These are phyloP conservation scores for Sporothrix euskadiensis DNA, from an alignment of 2,329 filamentous ascomycete species.

Conservation along the genomic window DNA sequence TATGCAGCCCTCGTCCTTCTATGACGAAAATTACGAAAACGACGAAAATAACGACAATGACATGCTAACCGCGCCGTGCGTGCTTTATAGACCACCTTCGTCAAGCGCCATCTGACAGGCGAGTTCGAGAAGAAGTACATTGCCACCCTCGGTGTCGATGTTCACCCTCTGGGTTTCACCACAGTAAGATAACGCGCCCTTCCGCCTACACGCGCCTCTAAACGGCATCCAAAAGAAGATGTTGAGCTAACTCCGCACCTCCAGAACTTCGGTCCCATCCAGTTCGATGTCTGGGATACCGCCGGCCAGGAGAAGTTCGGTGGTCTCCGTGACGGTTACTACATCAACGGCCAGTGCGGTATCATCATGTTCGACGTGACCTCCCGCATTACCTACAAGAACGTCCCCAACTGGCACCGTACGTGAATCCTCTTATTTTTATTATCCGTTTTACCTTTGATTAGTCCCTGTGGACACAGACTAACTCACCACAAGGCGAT, in stretches of 20 bases:
- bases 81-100: slow-evolving; percentile 83
- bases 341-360: slow-evolving; percentile 99
- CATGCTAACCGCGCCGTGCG: slow-evolving; percentile 25
- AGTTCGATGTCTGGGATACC: slow-evolving; percentile 99
- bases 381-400: slow-evolving; percentile 99
- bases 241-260: slow-evolving; percentile 35
- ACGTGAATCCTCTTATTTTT: slow-evolving; percentile 48
- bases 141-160: slow-evolving; percentile 98
- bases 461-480: neutral
- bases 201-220: neutral
- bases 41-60: neutral
- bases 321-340: slow-evolving; percentile 98
- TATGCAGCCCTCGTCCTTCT: neutral
- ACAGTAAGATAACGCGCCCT: slow-evolving; percentile 69
- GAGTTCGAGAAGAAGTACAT: slow-evolving; percentile 99
- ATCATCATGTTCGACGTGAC: slow-evolving; percentile 99
- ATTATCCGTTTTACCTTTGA: neutral
- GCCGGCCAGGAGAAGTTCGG: slow-evolving; percentile 99
- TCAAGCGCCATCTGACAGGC: slow-evolving; percentile 99
- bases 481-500: slow-evolving; percentile 67
- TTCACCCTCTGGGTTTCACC: slow-evolving; percentile 96
- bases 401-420: slow-evolving; percentile 99
- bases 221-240: neutral
- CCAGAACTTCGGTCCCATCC: slow-evolving; percentile 89
- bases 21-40: neutral